Evolutionary conservation across 2,329 filamentous ascomycete genomes (phyloP).

Genomic region (Trichoderma afroharzianum): DNA sequence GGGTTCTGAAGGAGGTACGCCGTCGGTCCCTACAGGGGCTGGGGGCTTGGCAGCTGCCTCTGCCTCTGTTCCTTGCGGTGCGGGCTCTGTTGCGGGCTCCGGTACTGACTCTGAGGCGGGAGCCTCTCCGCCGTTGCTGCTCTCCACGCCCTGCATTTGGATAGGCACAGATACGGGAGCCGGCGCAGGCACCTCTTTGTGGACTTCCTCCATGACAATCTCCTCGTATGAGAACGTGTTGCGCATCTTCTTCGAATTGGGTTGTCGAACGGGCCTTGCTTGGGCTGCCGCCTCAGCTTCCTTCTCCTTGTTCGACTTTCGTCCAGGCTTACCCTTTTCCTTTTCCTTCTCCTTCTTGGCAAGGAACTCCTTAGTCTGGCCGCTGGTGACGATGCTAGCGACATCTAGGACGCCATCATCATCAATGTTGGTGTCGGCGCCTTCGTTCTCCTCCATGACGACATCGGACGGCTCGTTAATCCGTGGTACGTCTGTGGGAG

Average conservation of each 20-base stretch:
- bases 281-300: constrained; percentile 49
- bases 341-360: constrained; percentile 78
- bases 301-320: constrained; percentile 48
- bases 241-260: constrained; percentile 67
- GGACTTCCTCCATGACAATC: constrained; percentile 52
- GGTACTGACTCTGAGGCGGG: background rate
- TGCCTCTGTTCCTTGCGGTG: constrained; percentile 1
- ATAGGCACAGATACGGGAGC: background rate
- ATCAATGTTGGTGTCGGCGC: constrained; percentile 33
- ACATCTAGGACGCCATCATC: constrained; percentile 78
- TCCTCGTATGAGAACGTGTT: constrained; percentile 75
- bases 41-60: background rate
- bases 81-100: background rate
- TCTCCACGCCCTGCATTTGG: constrained; percentile 29
- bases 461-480: constrained; percentile 38
- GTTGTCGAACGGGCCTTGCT: constrained; percentile 57
- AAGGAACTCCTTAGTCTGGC: constrained; percentile 76
- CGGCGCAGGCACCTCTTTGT: constrained; percentile 21
- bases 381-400: constrained; percentile 77
- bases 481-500: constrained; percentile 33
- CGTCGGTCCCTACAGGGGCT: constrained; percentile 17
- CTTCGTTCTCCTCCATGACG: constrained; percentile 31
- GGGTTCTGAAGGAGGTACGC: constrained; percentile 7
- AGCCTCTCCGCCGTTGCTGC: constrained; percentile 16
- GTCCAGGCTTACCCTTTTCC: constrained; percentile 60